Evolutionary conservation across 768 basidiomycete species (phyloP), one percentile per base, ranked within the genome.

Genomic region (Lentinula boryana): DNA sequence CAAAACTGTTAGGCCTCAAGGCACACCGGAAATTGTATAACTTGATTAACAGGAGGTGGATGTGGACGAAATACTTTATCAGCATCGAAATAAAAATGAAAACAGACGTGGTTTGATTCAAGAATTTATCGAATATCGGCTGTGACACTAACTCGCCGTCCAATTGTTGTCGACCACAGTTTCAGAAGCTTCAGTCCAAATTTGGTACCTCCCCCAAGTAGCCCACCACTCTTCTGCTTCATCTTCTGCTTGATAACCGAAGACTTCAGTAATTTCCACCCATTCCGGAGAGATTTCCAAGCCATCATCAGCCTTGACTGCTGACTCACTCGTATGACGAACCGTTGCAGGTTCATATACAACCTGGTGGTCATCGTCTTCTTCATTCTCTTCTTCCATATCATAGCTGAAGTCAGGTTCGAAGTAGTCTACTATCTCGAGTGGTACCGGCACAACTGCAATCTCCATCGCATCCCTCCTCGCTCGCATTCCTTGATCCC

Each of bases 401-500:
- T 54, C 32, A 23, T 16, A 15, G n/a, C 4, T 27, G 13, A 35
- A 60, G 9, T 36, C 49, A 35, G 41, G 27, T 27, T 18, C 8
- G 8, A n/a, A 35, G 4, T n/a, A 44, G 10, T 23, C 38, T 2
- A 5, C 38, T 3, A 44, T 38, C 5, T 41, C 50, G 5, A 18
- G 21, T n/a, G 31, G 8, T 54, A 18, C 44, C 4, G 61, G 64
- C 53, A 69, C 68, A 48, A 75, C 62, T 31, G 69, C 61, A 48
- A 68, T 68, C 38, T 69, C 69, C 55, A 75, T 74, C 61, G 70
- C 72, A 36, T 71, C 66, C 58, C 70, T 55, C 49, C 70, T 71
- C 43, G 67, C 67, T 4, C 75, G 67, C 61, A 81, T 68, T n/a
- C 66, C 60, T 6, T 66, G 66, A 60, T 85, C 78, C 15, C 85